Base-by-base conservation (phyloP, 768 basidiomycete species). In the Stropharia rugosoannulata region DNA sequence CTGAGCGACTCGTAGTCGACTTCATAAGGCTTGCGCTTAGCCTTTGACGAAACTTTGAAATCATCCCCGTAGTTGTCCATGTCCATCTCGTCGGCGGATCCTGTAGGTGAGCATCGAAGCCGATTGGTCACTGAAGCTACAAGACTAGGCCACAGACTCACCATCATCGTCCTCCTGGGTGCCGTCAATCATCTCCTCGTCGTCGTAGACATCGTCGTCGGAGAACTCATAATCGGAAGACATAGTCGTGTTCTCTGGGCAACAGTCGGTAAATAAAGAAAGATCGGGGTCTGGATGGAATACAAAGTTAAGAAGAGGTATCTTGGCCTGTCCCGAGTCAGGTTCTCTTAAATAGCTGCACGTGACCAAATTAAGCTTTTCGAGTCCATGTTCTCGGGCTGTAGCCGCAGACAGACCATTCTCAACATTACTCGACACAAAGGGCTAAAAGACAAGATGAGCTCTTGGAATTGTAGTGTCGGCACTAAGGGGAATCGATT, bases 1-100 rank as follows among this genome's bases (percentile, higher is more conserved):
- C 81, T 82, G 49, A 95, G 82, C 11, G 87, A 80, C 55, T 89
- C 84, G 67, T 86, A 90, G n/a, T 92, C 86, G 41, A 97, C 83
- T 64, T 97, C 93, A 66, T 93, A 97, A 2, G 84, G 71, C 73
- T 91, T 90, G 59, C 68, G 77, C 63, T 80, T 81, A 42, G 75
- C 76, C 66, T 84, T 86, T 4, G 76, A 68, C 0, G 73, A 63
- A 45, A 87, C 72, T 59, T 77, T 84, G 70, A 86, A 85, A 67
- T 89, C 86, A 52, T 87, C 83, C 27, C 78, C 78, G 62, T 78
- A 81, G 45, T 75, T 75, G 59, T 87, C 88, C 76, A 87, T 80
- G 58, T 87, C 88, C 73, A 89, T 82, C 32, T 88, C 89, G 53
- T 85, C 83, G 16, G 82, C 84, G 9, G 68, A 68, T 43, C 63